Percentiles rank a stretch among this genome's conserved stretches.
These are phyloP conservation scores for Chloris gayana DNA, from an alignment of 176 grass and related monocot species.

Conservation along the genomic window DNA sequence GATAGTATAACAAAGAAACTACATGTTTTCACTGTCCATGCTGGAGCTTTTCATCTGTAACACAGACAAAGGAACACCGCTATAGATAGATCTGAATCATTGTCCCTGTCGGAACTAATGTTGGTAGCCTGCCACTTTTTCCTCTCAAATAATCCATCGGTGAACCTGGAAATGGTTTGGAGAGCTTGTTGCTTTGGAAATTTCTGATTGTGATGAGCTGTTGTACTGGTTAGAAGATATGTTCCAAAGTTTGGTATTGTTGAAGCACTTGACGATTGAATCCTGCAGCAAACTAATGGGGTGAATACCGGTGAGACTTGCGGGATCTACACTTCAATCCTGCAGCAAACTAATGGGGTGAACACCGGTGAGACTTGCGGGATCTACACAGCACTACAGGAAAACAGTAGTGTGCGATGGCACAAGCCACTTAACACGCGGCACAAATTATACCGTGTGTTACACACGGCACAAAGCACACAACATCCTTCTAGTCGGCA, in stretches of 20 bases:
- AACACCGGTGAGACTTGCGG: background rate
- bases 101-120: too few relatives aligned
- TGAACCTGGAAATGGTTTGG: background rate
- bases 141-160: too few relatives aligned
- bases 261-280: background rate
- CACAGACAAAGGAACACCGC: too few relatives aligned
- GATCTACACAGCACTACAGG: too few relatives aligned
- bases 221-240: slow-evolving; percentile 10
- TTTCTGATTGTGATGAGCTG: background rate
- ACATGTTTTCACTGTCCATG: background rate
- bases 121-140: too few relatives aligned
- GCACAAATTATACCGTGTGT: too few relatives aligned
- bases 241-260: slow-evolving; percentile 4
- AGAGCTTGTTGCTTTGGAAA: background rate
- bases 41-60: background rate
- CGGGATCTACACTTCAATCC: too few relatives aligned
- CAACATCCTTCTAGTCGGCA: too few relatives aligned
- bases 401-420: too few relatives aligned
- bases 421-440: too few relatives aligned
- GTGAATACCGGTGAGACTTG: background rate
- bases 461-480: too few relatives aligned
- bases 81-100: too few relatives aligned
- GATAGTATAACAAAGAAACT: background rate
- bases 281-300: background rate
- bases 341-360: background rate